Evolutionary conservation across 371 early-diverging fungal species (phyloP).

Genomic region (Mucor saturninus): DNA sequence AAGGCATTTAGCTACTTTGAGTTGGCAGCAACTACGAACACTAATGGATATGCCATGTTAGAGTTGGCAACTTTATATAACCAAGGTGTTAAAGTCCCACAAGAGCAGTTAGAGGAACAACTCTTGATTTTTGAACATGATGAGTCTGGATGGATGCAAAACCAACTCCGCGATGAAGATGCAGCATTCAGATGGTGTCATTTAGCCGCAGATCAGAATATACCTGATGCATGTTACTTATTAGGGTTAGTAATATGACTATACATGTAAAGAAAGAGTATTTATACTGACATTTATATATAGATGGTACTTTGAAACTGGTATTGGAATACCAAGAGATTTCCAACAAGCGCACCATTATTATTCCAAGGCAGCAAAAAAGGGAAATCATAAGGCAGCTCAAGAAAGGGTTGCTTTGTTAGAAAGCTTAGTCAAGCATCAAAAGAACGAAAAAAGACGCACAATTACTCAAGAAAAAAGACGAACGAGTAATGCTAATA

Average conservation of each 20-base stretch:
- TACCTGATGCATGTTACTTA: slow-evolving; percentile 45
- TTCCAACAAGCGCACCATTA: slow-evolving; percentile 35
- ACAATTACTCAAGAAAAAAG: slow-evolving; percentile 10
- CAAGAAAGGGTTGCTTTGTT: slow-evolving; percentile 12
- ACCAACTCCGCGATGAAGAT: slow-evolving; percentile 49
- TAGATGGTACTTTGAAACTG: slow-evolving; percentile 55
- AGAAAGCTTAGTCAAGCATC: slow-evolving; percentile 17
- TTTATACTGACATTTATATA: neutral
- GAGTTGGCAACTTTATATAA: slow-evolving; percentile 40
- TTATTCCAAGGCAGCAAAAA: slow-evolving; percentile 41
- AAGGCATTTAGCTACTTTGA: slow-evolving; percentile 37
- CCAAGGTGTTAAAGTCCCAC: slow-evolving; percentile 41
- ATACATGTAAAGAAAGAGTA: neutral
- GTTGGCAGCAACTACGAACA: slow-evolving; percentile 29
- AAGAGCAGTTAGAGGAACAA: slow-evolving; percentile 29
- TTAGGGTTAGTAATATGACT: slow-evolving; percentile 36
- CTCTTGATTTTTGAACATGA: slow-evolving; percentile 30
- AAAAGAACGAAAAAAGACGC: slow-evolving; percentile 26
- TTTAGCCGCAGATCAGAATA: slow-evolving; percentile 37
- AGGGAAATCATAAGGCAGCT: slow-evolving; percentile 34
- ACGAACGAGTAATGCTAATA: neutral
- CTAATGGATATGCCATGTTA: slow-evolving; percentile 37
- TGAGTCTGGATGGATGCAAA: slow-evolving; percentile 43
- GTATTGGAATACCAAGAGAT: slow-evolving; percentile 45
- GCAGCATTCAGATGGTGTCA: slow-evolving; percentile 51